Conservation (phyloP, 192 early-diverging fungal genomes). For the Linnemannia exigua region DNA sequence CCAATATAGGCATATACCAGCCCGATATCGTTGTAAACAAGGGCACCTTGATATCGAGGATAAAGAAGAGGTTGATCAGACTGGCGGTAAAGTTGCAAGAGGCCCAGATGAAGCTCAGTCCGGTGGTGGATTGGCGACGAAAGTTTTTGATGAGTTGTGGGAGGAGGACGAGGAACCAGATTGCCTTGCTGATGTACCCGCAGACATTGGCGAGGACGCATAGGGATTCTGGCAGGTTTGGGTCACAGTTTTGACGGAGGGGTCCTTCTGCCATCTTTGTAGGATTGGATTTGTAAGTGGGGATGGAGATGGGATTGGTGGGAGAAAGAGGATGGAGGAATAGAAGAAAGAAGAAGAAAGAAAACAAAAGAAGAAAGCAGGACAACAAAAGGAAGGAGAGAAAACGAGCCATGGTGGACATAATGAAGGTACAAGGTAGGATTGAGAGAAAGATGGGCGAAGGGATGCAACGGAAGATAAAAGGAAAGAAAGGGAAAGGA, state of each 20-base stretch:
- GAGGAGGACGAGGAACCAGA: slow-evolving; percentile 46
- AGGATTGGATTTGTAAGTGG: background rate
- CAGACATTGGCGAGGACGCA: slow-evolving; percentile 33
- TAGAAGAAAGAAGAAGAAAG: too few species aligned
- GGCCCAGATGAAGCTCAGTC: slow-evolving; percentile 41
- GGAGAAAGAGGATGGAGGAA: too few species aligned
- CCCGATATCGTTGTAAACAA: slow-evolving; percentile 37
- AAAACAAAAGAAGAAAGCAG: too few species aligned
- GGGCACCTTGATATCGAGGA: slow-evolving; percentile 36
- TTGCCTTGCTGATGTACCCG: slow-evolving; percentile 30
- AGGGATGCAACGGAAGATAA: too few species aligned
- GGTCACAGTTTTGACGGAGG: slow-evolving; percentile 27
- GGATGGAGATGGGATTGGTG: too few species aligned
- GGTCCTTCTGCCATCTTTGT: background rate
- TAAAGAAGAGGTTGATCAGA: slow-evolving; percentile 47
- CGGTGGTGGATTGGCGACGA: slow-evolving; percentile 21
- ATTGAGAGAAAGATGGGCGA: too few species aligned
- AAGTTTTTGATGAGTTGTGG: slow-evolving; percentile 42
- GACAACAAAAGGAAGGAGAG: too few species aligned
- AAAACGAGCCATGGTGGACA: too few species aligned
- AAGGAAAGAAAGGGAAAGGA: too few species aligned
- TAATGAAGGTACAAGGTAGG: too few species aligned
- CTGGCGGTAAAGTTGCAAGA: slow-evolving; percentile 42
- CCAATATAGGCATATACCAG: slow-evolving; percentile 46
- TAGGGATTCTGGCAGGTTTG: slow-evolving; percentile 13